phyloP scores from a whole-genome alignment of 768 basidiomycete species.

The Xanthoconium purpureum region DNA sequence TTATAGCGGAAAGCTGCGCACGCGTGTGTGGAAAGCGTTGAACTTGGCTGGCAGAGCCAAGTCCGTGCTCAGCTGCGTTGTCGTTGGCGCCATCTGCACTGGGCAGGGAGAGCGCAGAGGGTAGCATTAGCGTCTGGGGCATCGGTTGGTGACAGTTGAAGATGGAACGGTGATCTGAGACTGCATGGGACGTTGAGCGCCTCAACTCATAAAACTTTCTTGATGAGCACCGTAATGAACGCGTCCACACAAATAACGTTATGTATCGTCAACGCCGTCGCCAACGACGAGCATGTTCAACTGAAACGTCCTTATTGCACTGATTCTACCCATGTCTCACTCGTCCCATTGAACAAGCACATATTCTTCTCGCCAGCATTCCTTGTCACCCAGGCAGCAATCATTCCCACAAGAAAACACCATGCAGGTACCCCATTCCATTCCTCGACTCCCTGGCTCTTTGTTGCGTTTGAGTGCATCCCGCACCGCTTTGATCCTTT shows the following conservation, averaged over 20 bases:
- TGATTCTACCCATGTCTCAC: constrained; percentile 23
- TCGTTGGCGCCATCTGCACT: constrained; percentile 17
- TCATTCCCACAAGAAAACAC: constrained; percentile 85
- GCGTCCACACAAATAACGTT: constrained; percentile 25
- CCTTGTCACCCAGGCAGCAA: constrained; percentile 52
- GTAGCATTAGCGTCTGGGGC: constrained; percentile 25
- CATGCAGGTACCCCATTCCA: constrained; percentile 95
- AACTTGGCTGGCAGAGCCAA: constrained; percentile 16
- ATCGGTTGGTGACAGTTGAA: constrained; percentile 19
- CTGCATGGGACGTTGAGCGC: constrained; percentile 23
- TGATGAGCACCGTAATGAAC: constrained; percentile 7
- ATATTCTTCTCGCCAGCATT: constrained; percentile 68
- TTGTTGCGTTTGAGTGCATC: constrained; percentile 47
- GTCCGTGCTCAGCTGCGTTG: constrained; percentile 16
- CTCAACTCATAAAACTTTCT: neutral
- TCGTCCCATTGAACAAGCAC: constrained; percentile 78
- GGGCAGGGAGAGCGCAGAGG: constrained; percentile 10
- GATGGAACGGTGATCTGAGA: constrained; percentile 19
- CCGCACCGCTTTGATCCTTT: constrained; percentile 62
- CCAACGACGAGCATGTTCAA: neutral
- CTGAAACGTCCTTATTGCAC: neutral
- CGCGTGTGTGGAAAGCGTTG: constrained; percentile 76
- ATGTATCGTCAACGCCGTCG: constrained; percentile 1
- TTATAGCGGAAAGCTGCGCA: constrained; percentile 72
- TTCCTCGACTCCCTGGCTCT: constrained; percentile 51